phyloP scores from a whole-genome alignment of 305 asterid genomes.

The Fraxinus angustifolia region DNA sequence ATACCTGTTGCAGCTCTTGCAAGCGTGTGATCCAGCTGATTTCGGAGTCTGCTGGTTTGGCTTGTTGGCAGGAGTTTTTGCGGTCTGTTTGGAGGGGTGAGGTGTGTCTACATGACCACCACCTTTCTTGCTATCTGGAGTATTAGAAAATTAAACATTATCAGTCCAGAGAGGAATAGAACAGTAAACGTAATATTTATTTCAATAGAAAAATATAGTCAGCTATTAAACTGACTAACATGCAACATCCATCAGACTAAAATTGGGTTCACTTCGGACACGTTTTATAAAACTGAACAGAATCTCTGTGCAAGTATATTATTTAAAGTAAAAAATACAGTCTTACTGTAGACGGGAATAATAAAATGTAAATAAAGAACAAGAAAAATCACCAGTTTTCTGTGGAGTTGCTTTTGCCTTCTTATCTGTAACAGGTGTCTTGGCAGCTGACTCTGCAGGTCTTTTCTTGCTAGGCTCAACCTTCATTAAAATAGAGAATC shows the following conservation, averaged over 20 bases:
- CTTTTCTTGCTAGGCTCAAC: constrained; percentile 70
- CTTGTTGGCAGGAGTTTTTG: constrained; percentile 64
- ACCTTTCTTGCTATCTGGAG: constrained; percentile 60
- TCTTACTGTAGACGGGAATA: neutral
- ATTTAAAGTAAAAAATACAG: neutral
- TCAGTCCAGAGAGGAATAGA: neutral
- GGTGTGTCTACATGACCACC: constrained; percentile 76
- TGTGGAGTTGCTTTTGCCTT: constrained; percentile 79
- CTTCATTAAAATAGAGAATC: constrained; percentile 25
- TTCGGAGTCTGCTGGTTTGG: constrained; percentile 57
- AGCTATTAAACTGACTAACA: neutral
- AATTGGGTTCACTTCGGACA: neutral
- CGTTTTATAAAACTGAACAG: neutral
- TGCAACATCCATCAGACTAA: neutral
- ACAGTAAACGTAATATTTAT: neutral
- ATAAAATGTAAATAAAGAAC: neutral
- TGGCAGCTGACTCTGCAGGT: constrained; percentile 44
- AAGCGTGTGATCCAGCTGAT: constrained; percentile 49
- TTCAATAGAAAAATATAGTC: neutral
- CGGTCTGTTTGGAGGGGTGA: constrained; percentile 59
- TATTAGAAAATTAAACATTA: neutral
- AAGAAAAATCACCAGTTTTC: constrained; percentile 46
- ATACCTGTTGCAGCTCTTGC: constrained; percentile 69
- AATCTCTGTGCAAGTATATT: neutral
- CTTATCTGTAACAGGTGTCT: constrained; percentile 67